Evolutionary conservation across 768 basidiomycete species (phyloP), one percentile per base, ranked within the genome.

Genomic region (Rhodotorula babjevae): DNA sequence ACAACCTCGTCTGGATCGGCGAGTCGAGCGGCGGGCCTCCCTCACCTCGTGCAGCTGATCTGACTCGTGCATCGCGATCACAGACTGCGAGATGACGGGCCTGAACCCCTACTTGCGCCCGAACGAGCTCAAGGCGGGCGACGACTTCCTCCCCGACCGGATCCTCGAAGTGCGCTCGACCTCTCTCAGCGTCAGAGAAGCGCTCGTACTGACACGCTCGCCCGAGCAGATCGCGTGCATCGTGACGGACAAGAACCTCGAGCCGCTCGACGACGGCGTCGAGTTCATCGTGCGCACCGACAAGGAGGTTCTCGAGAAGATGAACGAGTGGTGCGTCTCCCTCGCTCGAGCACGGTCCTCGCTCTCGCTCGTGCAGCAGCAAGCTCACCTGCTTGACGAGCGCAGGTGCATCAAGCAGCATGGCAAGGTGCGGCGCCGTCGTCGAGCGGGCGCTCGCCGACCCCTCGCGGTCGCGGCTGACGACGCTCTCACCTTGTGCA

Each of bases 301-400:
- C 18, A 81, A 82, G 69, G 77, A 76, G 0, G 77, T 81, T 0
- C 73, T 83, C 29, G 81, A 82, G 60, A 77, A 75, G 7, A 83
- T 83, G 82, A 79, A 79, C 65, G 81, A 81, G 64, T 83, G 82
- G 82, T 83, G 78, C 73, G 75, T 72, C 33, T 16, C 33, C 15
- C 6, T 4, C 23, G 8, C 40, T 11, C 11, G 6, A 1, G n/a
- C 29, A 4, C 36, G 36, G n/a, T 7, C 25, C 5, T 44, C 16
- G 11, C 56, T 36, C 3, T 40, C 8, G 18, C 23, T 23, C 7
- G 8, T 49, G 23, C 25, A 12, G 23, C 25, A 25, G 19, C 33
- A 0, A 15, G 10, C 19, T 33, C 23, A 63, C 33, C 12, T 10
- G 4, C 3, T 3, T 31, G 16, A 0, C 2, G 46, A 7, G 2